Evolutionary conservation across 2,329 filamentous ascomycete genomes (phyloP).

Genomic region (Botrytis hyacinthi): DNA sequence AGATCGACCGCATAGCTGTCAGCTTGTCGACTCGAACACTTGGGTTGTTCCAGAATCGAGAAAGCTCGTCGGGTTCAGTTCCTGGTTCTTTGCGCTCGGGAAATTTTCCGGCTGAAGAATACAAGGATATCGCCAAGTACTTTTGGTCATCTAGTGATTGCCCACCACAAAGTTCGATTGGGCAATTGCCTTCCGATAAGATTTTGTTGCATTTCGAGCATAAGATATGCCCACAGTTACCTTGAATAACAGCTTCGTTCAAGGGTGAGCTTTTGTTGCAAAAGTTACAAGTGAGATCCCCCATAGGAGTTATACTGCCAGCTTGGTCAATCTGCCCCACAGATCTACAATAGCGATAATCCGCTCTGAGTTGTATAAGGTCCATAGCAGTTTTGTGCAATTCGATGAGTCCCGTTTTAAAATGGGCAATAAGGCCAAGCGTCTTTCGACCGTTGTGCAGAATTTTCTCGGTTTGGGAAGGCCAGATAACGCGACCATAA

Average conservation of each 20-base stretch:
- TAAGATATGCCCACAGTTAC: neutral
- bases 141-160: neutral
- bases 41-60: constrained; percentile 3
- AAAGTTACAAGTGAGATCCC: neutral
- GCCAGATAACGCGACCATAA: neutral
- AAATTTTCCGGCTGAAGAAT: neutral
- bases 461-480: neutral
- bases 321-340: neutral
- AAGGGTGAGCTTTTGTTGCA: neutral
- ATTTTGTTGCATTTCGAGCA: neutral
- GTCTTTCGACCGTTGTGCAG: neutral
- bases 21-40: neutral
- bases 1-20: neutral
- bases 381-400: neutral
- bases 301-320: neutral
- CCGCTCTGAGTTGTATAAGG: neutral
- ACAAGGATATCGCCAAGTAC: neutral
- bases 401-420: neutral
- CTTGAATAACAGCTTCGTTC: neutral
- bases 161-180: neutral
- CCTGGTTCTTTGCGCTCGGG: neutral
- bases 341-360: constrained; percentile 4
- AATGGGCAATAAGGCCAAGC: neutral
- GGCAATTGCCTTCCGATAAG: neutral
- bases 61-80: neutral